Percentiles rank a stretch among this genome's conserved stretches.
Conservation (phyloP, 352 stramenopile species). For the Albugo laibachii region DNA sequence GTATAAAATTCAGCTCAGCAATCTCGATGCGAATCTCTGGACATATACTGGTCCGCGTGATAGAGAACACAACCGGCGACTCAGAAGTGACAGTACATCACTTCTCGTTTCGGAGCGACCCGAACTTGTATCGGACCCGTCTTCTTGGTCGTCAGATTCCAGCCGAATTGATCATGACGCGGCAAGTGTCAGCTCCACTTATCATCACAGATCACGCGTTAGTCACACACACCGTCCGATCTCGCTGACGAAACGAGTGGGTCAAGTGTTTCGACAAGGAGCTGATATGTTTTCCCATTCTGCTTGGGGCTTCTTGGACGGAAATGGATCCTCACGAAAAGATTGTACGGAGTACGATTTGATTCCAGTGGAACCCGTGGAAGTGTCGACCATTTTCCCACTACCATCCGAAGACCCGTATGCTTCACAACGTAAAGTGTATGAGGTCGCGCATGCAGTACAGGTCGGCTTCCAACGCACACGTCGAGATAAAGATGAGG, state of each 20-base stretch:
- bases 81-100: neutral
- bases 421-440: slow-evolving; percentile 47
- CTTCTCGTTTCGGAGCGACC: neutral
- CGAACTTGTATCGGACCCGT: too few species aligned
- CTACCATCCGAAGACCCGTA: slow-evolving; percentile 51
- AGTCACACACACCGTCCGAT: neutral
- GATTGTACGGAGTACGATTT: slow-evolving; percentile 10
- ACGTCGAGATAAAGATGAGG: slow-evolving; percentile 18
- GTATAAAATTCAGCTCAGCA: slow-evolving; percentile 50
- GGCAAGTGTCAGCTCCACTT: neutral
- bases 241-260: neutral
- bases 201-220: neutral
- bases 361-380: slow-evolving; percentile 29
- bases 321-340: neutral
- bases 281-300: too few species aligned
- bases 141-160: neutral
- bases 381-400: slow-evolving; percentile 58
- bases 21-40: slow-evolving; percentile 63
- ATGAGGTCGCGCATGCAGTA: slow-evolving; percentile 49
- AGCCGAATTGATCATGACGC: neutral
- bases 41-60: slow-evolving; percentile 15
- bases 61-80: neutral
- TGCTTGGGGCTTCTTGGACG: neutral
- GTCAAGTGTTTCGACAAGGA: neutral
- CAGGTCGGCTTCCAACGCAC: slow-evolving; percentile 40